A percentile compares a stretch with the other conserved stretches of the same genome.
Evolutionary conservation across 2,329 filamentous ascomycete species (phyloP).

Genomic region (Fusarium sarcochroum): DNA sequence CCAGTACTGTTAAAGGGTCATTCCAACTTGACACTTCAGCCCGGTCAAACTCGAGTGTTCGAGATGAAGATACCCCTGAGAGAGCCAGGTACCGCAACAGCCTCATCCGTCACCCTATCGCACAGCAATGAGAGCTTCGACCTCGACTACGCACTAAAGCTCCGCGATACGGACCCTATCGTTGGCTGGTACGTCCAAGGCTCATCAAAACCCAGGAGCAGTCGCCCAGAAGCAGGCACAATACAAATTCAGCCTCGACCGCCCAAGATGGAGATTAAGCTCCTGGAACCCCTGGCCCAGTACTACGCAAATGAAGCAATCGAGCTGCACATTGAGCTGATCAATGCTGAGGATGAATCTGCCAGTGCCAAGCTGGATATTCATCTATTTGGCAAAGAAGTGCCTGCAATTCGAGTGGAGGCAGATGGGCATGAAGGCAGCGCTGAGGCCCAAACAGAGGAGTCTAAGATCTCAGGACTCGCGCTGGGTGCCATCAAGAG

Average conservation of each 20-base stretch:
- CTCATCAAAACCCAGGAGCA: constrained; percentile 60
- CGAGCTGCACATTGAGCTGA: constrained; percentile 75
- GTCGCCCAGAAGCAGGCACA: constrained; percentile 64
- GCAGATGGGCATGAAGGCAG: constrained; percentile 53
- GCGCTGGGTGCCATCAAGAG: constrained; percentile 63
- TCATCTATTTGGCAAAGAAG: constrained; percentile 71
- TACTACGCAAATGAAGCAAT: constrained; percentile 91
- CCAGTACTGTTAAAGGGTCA: constrained; percentile 64
- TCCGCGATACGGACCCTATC: constrained; percentile 59
- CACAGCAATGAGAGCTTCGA: constrained; percentile 76
- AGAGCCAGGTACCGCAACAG: constrained; percentile 83
- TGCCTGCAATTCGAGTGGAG: constrained; percentile 62
- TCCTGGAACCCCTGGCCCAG: constrained; percentile 73
- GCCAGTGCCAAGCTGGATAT: constrained; percentile 80
- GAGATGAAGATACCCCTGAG: constrained; percentile 80
- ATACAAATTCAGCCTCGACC: constrained; percentile 88
- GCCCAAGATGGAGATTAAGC: constrained; percentile 86
- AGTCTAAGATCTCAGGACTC: constrained; percentile 60
- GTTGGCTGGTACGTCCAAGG: constrained; percentile 66
- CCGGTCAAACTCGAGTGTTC: constrained; percentile 78
- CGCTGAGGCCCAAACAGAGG: constrained; percentile 56
- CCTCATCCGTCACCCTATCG: constrained; percentile 73
- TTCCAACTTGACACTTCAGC: constrained; percentile 74
- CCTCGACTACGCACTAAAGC: constrained; percentile 74
- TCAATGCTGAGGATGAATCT: constrained; percentile 87